These are phyloP conservation scores for Aspergillus terreus DNA, from an alignment of 2,329 filamentous ascomycete genomes.

Conservation along the genomic window DNA sequence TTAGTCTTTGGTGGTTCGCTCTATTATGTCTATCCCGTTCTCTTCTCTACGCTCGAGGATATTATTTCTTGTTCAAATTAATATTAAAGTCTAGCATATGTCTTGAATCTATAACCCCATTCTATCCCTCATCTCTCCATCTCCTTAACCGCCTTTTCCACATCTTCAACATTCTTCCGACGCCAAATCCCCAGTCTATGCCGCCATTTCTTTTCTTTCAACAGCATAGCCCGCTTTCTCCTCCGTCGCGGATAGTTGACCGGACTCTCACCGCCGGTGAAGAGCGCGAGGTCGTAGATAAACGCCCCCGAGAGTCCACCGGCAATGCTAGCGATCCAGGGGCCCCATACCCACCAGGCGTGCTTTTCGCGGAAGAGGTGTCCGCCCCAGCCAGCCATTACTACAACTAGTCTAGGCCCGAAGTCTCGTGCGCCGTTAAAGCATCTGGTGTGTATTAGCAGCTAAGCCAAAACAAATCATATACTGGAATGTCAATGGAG, in stretches of 20 bases:
- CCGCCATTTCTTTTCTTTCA: constrained; percentile 18
- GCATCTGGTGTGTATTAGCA: constrained; percentile 11
- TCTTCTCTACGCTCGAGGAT: too few relatives aligned
- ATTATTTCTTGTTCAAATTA: too few relatives aligned
- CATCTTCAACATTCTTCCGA: constrained; percentile 13
- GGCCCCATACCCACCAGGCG: constrained; percentile 36
- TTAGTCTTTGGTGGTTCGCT: too few relatives aligned
- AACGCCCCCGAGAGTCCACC: constrained; percentile 30
- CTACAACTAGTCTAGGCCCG: constrained; percentile 29
- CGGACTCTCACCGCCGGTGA: constrained; percentile 36
- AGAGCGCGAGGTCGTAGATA: constrained; percentile 36
- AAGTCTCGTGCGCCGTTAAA: constrained; percentile 37
- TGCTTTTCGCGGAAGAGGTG: constrained; percentile 20
- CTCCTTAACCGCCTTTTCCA: constrained; percentile 13
- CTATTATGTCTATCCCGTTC: too few relatives aligned
- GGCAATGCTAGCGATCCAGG: constrained; percentile 31
- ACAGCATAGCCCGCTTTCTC: constrained; percentile 35
- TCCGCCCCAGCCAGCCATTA: constrained; percentile 31
- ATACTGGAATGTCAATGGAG: background rate
- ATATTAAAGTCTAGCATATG: too few relatives aligned
- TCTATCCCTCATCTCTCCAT: background rate
- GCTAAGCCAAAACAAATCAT: background rate
- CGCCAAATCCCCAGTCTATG: constrained; percentile 12
- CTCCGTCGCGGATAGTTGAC: constrained; percentile 43
- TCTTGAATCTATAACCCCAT: too few relatives aligned